Evolutionary conservation across 495 filamentous ascomycete species (phyloP).

Genomic region (Daldinia grandis): DNA sequence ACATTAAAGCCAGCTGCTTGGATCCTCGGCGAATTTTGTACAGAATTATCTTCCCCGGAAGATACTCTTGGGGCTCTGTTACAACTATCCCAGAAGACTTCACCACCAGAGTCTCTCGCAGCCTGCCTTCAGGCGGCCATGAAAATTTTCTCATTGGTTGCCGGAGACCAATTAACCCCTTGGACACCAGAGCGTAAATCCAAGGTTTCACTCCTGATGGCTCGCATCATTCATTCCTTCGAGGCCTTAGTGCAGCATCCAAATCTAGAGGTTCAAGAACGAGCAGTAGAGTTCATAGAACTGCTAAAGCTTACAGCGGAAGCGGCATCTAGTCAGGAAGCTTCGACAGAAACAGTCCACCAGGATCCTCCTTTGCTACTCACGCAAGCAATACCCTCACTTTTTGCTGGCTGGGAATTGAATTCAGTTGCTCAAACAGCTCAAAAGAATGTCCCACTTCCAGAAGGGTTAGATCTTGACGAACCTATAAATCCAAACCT

Average conservation of each 20-base stretch:
- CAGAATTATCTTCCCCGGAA: slow-evolving; percentile 68
- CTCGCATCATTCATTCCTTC: slow-evolving; percentile 79
- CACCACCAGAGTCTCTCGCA: slow-evolving; percentile 66
- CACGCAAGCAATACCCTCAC: slow-evolving; percentile 83
- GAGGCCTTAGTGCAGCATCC: slow-evolving; percentile 82
- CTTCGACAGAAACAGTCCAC: slow-evolving; percentile 60
- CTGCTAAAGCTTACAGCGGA: slow-evolving; percentile 85
- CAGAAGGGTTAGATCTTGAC: slow-evolving; percentile 75
- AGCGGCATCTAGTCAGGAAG: slow-evolving; percentile 70
- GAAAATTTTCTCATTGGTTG: slow-evolving; percentile 79
- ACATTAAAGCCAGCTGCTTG: slow-evolving; percentile 78
- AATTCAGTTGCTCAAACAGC: slow-evolving; percentile 88
- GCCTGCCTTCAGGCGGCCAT: slow-evolving; percentile 86
- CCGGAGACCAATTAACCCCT: slow-evolving; percentile 59
- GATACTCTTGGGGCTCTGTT: slow-evolving; percentile 76
- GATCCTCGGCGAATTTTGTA: slow-evolving; percentile 87
- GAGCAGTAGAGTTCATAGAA: slow-evolving; percentile 90
- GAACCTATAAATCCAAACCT: slow-evolving; percentile 83
- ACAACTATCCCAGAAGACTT: slow-evolving; percentile 68
- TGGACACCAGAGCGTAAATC: slow-evolving; percentile 76
- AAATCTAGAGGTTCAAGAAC: slow-evolving; percentile 93
- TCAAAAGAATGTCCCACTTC: slow-evolving; percentile 85
- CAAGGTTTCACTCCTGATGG: slow-evolving; percentile 75
- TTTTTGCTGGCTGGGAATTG: slow-evolving; percentile 85
- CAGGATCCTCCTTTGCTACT: slow-evolving; percentile 80